Base-by-base conservation (phyloP, 1,139 yeast genomes). In the Pichia sp. region DNA sequence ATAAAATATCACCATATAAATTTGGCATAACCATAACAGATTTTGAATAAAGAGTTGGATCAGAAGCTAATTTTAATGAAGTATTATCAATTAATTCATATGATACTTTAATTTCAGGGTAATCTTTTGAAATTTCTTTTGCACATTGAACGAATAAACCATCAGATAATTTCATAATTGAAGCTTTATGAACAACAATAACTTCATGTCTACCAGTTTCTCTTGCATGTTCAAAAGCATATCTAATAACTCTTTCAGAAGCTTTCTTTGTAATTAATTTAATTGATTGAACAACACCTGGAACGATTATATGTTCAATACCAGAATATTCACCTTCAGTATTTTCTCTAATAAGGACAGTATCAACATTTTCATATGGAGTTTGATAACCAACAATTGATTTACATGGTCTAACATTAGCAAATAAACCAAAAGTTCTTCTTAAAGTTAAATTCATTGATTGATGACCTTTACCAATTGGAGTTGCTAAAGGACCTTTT, bases 291-390 rank as follows among this genome's bases (percentile, higher is more conserved):
- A 92, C 97, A 50, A 92, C 97, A 65, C 98, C 98, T 57, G 97
- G 97, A 51, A 89, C 95, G 57, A 92, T 90, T 57, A 90, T 86
- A 76, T 92, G 98, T 76, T 92, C 98, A 61, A 92, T 90, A 73
- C 98, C 98, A 40, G 97, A 89, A 76, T 92, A 92, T 74, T 92
- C 98, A 73, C 97, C 98, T 74, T 92, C 98, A 62, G 98, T 92
- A 81, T 92, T 92, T 75, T 92, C 98, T 79, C 98, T 88, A 70
- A 92, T 89, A 66, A 92, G 78, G 46, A 92, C 97, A 56, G 96
- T 85, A 73, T 92, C 95, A 58, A 92, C 97, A 68, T 87, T 78
- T 62, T 87, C 85, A 75, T 90, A 92, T 44, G 97, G 95, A 56
- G 97, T 92, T 71, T 90, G 79, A 81, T 79, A 92, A 62, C 98